phyloP scores from a whole-genome alignment of 257 asterid genomes.

The Solanum medicagineum region DNA sequence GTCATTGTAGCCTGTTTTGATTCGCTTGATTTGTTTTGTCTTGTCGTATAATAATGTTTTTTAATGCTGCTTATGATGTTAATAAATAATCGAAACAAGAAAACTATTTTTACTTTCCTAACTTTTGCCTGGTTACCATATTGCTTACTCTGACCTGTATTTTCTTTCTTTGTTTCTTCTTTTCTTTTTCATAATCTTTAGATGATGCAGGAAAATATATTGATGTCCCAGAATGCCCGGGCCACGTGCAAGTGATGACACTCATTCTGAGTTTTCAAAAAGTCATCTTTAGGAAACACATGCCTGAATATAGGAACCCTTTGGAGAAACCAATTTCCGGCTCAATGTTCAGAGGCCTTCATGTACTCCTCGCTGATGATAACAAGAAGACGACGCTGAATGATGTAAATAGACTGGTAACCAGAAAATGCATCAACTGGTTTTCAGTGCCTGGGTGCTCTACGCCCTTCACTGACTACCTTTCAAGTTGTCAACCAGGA shows the following conservation, averaged over 20 bases:
- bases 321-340: neutral
- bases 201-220: neutral
- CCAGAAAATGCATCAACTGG: slow-evolving; percentile 13
- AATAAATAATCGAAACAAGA: neutral
- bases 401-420: slow-evolving; percentile 18
- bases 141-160: neutral
- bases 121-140: no score
- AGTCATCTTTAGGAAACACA: slow-evolving; percentile 18
- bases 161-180: neutral
- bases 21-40: neutral
- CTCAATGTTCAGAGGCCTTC: slow-evolving; percentile 12
- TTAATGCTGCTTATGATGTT: neutral
- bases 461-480: slow-evolving; percentile 8
- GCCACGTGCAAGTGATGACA: slow-evolving; percentile 14
- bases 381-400: neutral
- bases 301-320: slow-evolving; percentile 10
- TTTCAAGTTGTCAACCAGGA: slow-evolving; percentile 19
- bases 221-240: slow-evolving; percentile 22
- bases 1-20: neutral
- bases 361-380: slow-evolving; percentile 19
- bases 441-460: slow-evolving; percentile 20
- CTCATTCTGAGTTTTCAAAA: slow-evolving; percentile 4
- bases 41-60: neutral
- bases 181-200: no score
- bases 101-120: neutral